A percentile compares a stretch with the other conserved stretches of the same genome.
Evolutionary conservation across 2,329 filamentous ascomycete species (phyloP).

Genomic region (Sporothrix curviconia): DNA sequence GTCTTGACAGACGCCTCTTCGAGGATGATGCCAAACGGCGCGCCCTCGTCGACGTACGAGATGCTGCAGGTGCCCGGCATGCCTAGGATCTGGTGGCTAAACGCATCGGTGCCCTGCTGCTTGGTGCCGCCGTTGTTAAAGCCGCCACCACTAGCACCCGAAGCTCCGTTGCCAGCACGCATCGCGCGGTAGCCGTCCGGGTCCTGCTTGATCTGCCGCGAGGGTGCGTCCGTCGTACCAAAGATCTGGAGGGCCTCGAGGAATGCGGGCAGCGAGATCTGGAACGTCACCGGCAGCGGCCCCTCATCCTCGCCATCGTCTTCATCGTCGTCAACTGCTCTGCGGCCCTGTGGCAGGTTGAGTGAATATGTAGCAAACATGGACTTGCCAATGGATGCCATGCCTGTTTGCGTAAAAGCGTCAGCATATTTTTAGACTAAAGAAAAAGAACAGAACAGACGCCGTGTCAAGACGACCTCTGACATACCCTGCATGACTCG

Average conservation of each 20-base stretch:
- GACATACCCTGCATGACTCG: conserved; percentile 79
- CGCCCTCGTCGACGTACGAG: conserved; percentile 66
- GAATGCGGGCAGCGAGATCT: conserved; percentile 78
- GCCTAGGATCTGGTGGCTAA: conserved; percentile 74
- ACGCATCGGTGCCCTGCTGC: conserved; percentile 52
- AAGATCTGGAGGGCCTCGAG: conserved; percentile 96
- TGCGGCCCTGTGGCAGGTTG: conserved; percentile 36
- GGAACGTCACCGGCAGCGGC: conserved; percentile 56
- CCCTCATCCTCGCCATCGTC: conserved; percentile 33
- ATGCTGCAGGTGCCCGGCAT: conserved; percentile 82
- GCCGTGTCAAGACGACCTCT: too few relatives aligned
- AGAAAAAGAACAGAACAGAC: too few relatives aligned
- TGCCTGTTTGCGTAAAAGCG: conserved; percentile 40
- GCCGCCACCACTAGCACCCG: not conserved
- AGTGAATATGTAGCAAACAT: conserved; percentile 84
- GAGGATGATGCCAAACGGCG: conserved; percentile 75
- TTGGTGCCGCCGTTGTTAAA: not conserved
- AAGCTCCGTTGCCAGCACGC: conserved; percentile 52
- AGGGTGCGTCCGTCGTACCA: conserved; percentile 66
- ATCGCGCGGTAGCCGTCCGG: conserved; percentile 55
- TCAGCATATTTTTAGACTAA: not conserved
- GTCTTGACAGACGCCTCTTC: conserved; percentile 83
- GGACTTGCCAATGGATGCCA: conserved; percentile 78
- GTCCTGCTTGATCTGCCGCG: conserved; percentile 51
- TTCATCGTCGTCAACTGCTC: conserved; percentile 29